phyloP scores from a whole-genome alignment of 495 filamentous ascomycete genomes.

The Amniculicola lignicola region DNA sequence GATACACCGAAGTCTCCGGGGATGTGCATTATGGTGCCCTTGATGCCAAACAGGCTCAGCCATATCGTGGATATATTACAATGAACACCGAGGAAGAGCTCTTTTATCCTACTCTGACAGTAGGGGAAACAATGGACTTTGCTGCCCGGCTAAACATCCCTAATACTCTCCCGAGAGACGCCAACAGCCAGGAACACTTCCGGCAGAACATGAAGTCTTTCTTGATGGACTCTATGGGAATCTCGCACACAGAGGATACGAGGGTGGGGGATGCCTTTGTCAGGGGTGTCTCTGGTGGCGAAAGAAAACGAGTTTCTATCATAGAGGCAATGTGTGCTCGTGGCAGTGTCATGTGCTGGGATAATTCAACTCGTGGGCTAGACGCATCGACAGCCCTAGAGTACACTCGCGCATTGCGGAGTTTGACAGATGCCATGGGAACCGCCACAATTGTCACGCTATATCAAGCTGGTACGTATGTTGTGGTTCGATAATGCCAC shows the following conservation, averaged over 20 bases:
- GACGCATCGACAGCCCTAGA: slow-evolving; percentile 77
- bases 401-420: slow-evolving; percentile 68
- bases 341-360: slow-evolving; percentile 44
- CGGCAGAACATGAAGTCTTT: slow-evolving; percentile 2
- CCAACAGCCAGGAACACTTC: not conserved
- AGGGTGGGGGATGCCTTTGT: slow-evolving; percentile 36
- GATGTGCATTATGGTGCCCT: slow-evolving; percentile 6
- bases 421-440: slow-evolving; percentile 75
- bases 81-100: slow-evolving; percentile 16
- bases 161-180: not conserved
- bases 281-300: slow-evolving; percentile 37
- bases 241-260: slow-evolving; percentile 33
- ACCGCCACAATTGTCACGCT: slow-evolving; percentile 76
- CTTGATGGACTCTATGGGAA: slow-evolving; percentile 3
- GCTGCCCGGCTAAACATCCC: slow-evolving; percentile 39
- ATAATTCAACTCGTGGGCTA: slow-evolving; percentile 73
- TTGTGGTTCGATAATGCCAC: too few species aligned
- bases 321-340: slow-evolving; percentile 1
- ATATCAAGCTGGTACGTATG: slow-evolving; percentile 82
- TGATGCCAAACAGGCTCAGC: not conserved
- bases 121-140: slow-evolving; percentile 23
- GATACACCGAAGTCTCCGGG: slow-evolving; percentile 10
- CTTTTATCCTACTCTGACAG: slow-evolving; percentile 14
- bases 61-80: slow-evolving; percentile 4
- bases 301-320: slow-evolving; percentile 33